phyloP scores from a whole-genome alignment of 768 basidiomycete species.

The Rhodotorula kratochvilovae region DNA sequence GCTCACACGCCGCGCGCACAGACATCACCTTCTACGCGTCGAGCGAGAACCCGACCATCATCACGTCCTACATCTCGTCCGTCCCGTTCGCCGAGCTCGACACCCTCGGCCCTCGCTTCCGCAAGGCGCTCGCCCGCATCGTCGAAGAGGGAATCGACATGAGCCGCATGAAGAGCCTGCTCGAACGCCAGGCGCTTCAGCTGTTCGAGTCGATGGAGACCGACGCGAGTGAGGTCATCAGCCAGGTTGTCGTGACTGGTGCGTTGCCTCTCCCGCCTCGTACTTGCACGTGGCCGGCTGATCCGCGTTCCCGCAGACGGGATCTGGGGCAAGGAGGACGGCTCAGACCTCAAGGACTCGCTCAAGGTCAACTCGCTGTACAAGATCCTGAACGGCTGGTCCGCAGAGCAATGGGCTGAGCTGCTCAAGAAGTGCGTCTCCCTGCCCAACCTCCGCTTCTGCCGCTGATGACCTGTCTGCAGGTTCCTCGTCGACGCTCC shows the following conservation, averaged over 20 bases:
- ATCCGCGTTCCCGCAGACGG: slow-evolving; percentile 53
- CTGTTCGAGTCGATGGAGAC: slow-evolving; percentile 79
- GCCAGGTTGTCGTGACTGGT: slow-evolving; percentile 60
- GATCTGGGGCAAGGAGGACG: slow-evolving; percentile 77
- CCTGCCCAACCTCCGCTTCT: not conserved
- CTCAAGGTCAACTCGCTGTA: slow-evolving; percentile 78
- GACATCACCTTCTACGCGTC: slow-evolving; percentile 75
- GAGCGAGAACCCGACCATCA: slow-evolving; percentile 62
- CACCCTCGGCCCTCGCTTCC: slow-evolving; percentile 65
- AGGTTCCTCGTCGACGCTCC: slow-evolving; percentile 76
- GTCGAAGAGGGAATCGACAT: slow-evolving; percentile 76
- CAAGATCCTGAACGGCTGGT: slow-evolving; percentile 64
- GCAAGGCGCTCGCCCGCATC: slow-evolving; percentile 64
- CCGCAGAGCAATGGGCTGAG: slow-evolving; percentile 67
- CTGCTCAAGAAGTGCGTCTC: slow-evolving; percentile 65
- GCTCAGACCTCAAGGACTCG: slow-evolving; percentile 65
- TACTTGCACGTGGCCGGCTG: no score
- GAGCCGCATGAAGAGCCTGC: slow-evolving; percentile 77
- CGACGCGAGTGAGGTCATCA: slow-evolving; percentile 73
- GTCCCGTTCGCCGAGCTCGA: slow-evolving; percentile 75
- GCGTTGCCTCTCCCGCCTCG: not conserved
- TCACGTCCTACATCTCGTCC: slow-evolving; percentile 74
- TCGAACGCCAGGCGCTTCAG: slow-evolving; percentile 76
- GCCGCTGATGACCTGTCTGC: not conserved
- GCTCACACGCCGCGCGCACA: slow-evolving; percentile 20